phyloP scores from a whole-genome alignment of 2,329 filamentous ascomycete species.

The Aspergillus floridensis region DNA sequence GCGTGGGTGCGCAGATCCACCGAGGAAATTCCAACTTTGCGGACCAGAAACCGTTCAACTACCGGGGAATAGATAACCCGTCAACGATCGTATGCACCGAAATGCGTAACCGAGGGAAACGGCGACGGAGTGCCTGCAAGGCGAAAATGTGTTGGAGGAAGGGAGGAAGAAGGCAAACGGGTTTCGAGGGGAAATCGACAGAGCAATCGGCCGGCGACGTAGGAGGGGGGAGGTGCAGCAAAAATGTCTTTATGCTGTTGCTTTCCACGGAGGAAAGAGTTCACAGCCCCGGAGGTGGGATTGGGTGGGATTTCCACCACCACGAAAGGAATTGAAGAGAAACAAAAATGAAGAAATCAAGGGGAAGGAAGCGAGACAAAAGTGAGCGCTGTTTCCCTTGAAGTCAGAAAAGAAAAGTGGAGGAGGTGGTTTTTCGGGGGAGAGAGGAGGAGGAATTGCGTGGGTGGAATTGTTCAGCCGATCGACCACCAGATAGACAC shows the following conservation, averaged over 20 bases:
- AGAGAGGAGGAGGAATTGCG: background rate
- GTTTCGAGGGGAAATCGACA: constrained; percentile 11
- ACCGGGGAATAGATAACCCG: constrained; percentile 7
- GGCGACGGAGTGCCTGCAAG: constrained; percentile 8
- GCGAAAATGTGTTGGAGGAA: constrained; percentile 4
- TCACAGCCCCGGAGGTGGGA: constrained; percentile 2
- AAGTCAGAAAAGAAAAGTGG: constrained; percentile 15
- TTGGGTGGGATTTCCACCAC: background rate
- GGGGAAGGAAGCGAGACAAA: background rate
- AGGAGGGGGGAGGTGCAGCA: constrained; percentile 10
- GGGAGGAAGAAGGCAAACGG: constrained; percentile 6
- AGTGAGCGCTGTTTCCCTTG: constrained; percentile 10
- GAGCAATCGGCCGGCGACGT: constrained; percentile 24
- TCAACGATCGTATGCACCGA: background rate
- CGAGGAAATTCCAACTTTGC: constrained; percentile 10
- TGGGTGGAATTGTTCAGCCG: constrained; percentile 1
- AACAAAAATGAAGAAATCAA: constrained; percentile 7
- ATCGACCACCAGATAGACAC: constrained; percentile 18
- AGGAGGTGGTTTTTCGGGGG: constrained; percentile 12
- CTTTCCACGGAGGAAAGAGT: constrained; percentile 11
- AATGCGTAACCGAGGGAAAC: background rate
- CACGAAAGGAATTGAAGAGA: constrained; percentile 10
- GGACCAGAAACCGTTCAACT: constrained; percentile 4
- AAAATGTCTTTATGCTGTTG: constrained; percentile 21
- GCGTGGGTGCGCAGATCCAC: constrained; percentile 1